Conservation (phyloP, 169 alveolate species). For the Toxoplasma gondii region DNA sequence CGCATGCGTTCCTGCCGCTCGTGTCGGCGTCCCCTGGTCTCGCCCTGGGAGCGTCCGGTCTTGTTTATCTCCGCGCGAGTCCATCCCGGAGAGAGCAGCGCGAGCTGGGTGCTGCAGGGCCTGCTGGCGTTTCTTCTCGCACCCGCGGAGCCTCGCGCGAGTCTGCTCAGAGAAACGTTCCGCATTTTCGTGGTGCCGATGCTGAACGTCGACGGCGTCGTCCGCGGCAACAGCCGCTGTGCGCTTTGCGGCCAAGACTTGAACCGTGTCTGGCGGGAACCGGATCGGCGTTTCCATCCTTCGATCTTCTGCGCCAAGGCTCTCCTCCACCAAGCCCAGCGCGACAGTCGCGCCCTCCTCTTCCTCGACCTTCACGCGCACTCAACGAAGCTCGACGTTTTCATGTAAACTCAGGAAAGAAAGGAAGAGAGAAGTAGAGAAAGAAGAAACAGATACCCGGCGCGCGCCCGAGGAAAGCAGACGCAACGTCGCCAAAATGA, state of each 20-base stretch:
- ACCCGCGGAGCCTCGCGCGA: neutral
- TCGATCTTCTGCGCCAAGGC: conserved; percentile 14
- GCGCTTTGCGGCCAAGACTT: conserved; percentile 20
- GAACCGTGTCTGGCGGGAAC: conserved; percentile 48
- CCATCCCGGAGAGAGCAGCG: conserved; percentile 35
- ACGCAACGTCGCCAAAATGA: neutral
- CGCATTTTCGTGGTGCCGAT: conserved; percentile 14
- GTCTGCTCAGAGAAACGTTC: neutral
- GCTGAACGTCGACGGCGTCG: conserved; percentile 45
- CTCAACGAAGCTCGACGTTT: conserved; percentile 36
- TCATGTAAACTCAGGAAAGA: conserved; percentile 7
- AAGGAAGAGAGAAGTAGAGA: neutral
- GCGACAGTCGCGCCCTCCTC: conserved; percentile 30
- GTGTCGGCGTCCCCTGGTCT: neutral
- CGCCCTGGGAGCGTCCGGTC: conserved; percentile 4
- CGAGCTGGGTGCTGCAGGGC: conserved; percentile 50
- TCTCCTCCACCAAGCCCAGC: conserved; percentile 30
- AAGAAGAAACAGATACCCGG: neutral
- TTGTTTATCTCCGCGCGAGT: conserved; percentile 9
- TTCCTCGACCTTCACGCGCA: conserved; percentile 43
- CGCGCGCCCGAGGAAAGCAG: neutral
- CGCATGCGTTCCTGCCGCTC: neutral
- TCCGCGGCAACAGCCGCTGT: conserved; percentile 42
- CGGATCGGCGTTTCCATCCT: conserved; percentile 12
- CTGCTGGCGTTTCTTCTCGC: conserved; percentile 24